These are phyloP conservation scores for Candida sp. DNA, from an alignment of 1,139 yeast species.

Conservation along the genomic window DNA sequence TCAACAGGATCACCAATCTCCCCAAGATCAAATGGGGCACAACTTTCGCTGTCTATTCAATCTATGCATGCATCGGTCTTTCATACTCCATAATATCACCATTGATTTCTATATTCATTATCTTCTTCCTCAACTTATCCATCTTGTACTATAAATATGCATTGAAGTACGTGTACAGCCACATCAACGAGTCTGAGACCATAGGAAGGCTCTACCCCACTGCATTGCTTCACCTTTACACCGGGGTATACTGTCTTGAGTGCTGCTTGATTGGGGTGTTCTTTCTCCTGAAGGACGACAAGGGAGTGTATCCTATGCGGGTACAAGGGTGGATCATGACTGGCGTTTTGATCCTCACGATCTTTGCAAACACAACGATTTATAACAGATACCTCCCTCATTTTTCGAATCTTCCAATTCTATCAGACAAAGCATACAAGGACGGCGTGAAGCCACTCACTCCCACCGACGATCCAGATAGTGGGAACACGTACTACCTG, in stretches of 20 bases:
- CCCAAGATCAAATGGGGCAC: constrained; percentile 75
- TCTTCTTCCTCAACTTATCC: constrained; percentile 59
- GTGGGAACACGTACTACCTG: constrained; percentile 16
- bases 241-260: constrained; percentile 83
- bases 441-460: neutral
- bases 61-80: constrained; percentile 76
- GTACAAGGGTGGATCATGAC: constrained; percentile 53
- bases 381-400: constrained; percentile 32
- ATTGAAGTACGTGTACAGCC: constrained; percentile 56
- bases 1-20: constrained; percentile 45
- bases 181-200: constrained; percentile 61
- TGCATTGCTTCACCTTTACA: constrained; percentile 75
- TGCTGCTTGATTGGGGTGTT: constrained; percentile 78
- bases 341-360: constrained; percentile 37
- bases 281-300: constrained; percentile 55
- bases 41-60: constrained; percentile 73
- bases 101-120: constrained; percentile 64
- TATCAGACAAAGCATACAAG: constrained; percentile 20
- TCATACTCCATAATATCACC: constrained; percentile 84
- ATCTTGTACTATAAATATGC: constrained; percentile 73
- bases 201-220: constrained; percentile 72
- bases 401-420: constrained; percentile 33
- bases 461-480: neutral
- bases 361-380: constrained; percentile 36
- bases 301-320: constrained; percentile 35